These are phyloP conservation scores for Lentinula boryana DNA, from an alignment of 768 basidiomycete genomes.

Conservation along the genomic window DNA sequence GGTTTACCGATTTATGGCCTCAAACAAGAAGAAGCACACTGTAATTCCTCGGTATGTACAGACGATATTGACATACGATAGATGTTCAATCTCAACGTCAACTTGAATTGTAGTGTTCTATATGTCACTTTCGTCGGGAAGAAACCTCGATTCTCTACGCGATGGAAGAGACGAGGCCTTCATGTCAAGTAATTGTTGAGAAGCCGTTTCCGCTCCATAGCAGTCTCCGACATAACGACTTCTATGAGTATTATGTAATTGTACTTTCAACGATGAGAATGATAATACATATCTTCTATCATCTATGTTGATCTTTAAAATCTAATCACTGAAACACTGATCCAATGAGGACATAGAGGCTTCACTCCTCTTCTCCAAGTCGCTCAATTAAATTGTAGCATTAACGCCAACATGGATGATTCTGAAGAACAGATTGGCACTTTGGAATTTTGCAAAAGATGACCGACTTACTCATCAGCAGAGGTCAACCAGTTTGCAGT, in stretches of 20 bases:
- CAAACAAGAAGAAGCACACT: background rate
- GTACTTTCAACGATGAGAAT: too few species aligned
- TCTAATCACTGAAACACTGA: too few species aligned
- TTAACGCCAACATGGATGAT: constrained; percentile 56
- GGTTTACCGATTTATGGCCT: background rate
- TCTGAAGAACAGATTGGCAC: constrained; percentile 17
- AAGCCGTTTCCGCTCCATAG: too few species aligned
- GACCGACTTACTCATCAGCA: constrained; percentile 44
- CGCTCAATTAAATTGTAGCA: constrained; percentile 33
- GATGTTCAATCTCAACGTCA: background rate
- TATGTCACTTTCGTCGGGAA: background rate
- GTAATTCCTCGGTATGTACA: background rate
- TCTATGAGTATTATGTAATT: too few species aligned
- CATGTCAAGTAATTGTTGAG: background rate
- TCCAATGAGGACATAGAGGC: too few species aligned
- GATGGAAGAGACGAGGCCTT: background rate
- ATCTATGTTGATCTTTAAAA: too few species aligned
- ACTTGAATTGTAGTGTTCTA: background rate
- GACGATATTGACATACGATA: background rate
- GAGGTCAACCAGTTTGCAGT: constrained; percentile 51
- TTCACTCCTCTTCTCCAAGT: background rate
- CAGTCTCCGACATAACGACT: too few species aligned
- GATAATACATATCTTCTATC: too few species aligned
- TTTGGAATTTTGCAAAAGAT: background rate
- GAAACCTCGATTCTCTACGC: background rate